Percentiles rank a stretch among this genome's conserved stretches.
Conservation (phyloP, 352 stramenopile species). For the Phytophthora tentaculata region DNA sequence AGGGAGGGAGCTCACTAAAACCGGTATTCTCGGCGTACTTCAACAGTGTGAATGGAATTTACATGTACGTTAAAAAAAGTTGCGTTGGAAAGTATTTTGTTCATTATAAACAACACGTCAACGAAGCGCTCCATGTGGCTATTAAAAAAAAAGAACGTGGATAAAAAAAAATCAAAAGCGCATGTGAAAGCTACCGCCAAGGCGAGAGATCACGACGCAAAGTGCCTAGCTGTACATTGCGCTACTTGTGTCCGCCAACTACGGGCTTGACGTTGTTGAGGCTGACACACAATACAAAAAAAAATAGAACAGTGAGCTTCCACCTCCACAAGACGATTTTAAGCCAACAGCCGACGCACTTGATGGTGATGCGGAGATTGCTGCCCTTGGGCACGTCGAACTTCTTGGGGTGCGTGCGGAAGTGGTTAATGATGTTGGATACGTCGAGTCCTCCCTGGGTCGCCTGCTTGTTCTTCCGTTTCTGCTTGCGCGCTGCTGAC, state of each 20-base stretch:
- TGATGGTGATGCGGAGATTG: slow-evolving; percentile 84
- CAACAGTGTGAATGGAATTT: too few species aligned
- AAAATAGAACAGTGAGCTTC: neutral
- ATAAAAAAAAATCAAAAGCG: slow-evolving; percentile 17
- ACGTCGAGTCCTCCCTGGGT: slow-evolving; percentile 56
- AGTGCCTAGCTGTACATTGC: slow-evolving; percentile 10
- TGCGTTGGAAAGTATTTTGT: too few species aligned
- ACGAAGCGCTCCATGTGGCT: too few species aligned
- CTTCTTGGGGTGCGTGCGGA: slow-evolving; percentile 77
- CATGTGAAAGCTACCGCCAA: slow-evolving; percentile 8
- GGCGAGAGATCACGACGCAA: neutral
- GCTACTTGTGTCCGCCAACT: slow-evolving; percentile 68
- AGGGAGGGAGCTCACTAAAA: too few species aligned
- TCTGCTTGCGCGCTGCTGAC: slow-evolving; percentile 45
- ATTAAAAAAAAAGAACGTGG: too few species aligned
- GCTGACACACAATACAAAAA: slow-evolving; percentile 32
- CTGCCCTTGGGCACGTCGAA: slow-evolving; percentile 82
- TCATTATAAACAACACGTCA: neutral
- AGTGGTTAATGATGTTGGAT: slow-evolving; percentile 84
- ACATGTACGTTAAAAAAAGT: too few species aligned
- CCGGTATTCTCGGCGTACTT: too few species aligned
- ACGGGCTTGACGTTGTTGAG: slow-evolving; percentile 79
- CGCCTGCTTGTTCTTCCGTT: slow-evolving; percentile 22
- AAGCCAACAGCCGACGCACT: slow-evolving; percentile 45
- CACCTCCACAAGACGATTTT: neutral